phyloP scores from a whole-genome alignment of 768 basidiomycete genomes.

The Goffeauzyma gilvescens region DNA sequence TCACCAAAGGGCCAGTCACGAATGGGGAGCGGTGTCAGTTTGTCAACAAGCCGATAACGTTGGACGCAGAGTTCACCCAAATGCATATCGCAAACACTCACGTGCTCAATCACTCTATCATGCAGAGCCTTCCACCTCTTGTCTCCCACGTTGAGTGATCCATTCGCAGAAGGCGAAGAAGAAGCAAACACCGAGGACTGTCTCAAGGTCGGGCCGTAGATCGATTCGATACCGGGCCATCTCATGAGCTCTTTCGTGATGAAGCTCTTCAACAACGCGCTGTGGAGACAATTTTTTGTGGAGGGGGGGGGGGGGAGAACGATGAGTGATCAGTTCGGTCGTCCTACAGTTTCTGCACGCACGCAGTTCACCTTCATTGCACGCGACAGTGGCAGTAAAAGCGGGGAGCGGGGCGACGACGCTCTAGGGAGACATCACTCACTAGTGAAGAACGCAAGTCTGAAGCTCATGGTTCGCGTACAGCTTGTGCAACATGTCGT shows the following conservation, averaged over 20 bases:
- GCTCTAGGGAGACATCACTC: conserved; percentile 17
- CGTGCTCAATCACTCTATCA: conserved; percentile 88
- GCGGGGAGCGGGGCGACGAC: not conserved
- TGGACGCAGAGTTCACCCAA: not conserved
- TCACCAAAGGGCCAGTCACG: not conserved
- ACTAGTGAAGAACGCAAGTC: conserved; percentile 75
- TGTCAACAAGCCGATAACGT: not conserved
- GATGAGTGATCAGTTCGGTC: too few relatives aligned
- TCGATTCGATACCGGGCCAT: conserved; percentile 78
- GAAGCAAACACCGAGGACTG: conserved; percentile 61
- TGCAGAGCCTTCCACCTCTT: conserved; percentile 90
- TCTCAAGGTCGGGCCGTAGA: conserved; percentile 69
- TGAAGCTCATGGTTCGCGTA: conserved; percentile 56
- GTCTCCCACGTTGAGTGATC: conserved; percentile 29
- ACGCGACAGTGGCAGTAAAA: conserved; percentile 4
- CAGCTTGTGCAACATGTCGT: conserved; percentile 82
- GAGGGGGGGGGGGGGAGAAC: not conserved
- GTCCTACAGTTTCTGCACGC: too few relatives aligned
- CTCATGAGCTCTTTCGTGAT: conserved; percentile 81
- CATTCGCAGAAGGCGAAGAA: conserved; percentile 29
- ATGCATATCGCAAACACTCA: conserved; percentile 34
- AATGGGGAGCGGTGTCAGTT: not conserved
- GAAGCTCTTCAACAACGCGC: conserved; percentile 86
- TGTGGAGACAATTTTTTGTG: conserved; percentile 28
- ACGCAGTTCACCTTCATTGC: too few relatives aligned